phyloP scores from a whole-genome alignment of 306 rosid genomes.

The Boehmeria nivea region DNA sequence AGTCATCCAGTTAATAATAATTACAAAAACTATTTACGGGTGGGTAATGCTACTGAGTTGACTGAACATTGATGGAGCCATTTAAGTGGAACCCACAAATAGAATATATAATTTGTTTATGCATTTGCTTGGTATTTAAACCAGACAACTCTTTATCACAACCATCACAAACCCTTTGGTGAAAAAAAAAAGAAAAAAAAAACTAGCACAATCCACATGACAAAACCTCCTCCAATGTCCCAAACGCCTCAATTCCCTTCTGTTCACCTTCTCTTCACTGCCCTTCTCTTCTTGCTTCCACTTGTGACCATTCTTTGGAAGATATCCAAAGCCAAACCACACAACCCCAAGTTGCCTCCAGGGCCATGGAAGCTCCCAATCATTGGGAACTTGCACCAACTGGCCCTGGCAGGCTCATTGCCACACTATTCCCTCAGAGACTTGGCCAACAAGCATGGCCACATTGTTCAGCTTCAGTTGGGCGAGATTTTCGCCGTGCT shows the following conservation, averaged over 20 bases:
- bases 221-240: not conserved
- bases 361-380: conserved; percentile 8
- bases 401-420: conserved; percentile 9
- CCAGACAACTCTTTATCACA: not conserved
- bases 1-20: too few species aligned
- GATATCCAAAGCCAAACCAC: not conserved
- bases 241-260: not conserved
- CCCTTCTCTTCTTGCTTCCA: not conserved
- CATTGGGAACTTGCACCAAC: conserved; percentile 12
- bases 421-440: conserved; percentile 10
- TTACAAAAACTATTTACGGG: too few species aligned
- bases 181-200: too few species aligned
- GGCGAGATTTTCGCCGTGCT: conserved; percentile 4
- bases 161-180: not conserved
- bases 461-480: conserved; percentile 25
- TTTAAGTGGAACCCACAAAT: too few species aligned
- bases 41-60: too few species aligned
- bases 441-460: conserved; percentile 27
- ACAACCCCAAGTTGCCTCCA: not conserved
- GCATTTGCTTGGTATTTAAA: too few species aligned
- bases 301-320: not conserved
- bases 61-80: too few species aligned
- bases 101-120: too few species aligned
- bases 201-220: not conserved
- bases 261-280: not conserved